These are phyloP conservation scores for Phaeoacremonium minimum DNA, from an alignment of 2,329 filamentous ascomycete species.

Conservation along the genomic window DNA sequence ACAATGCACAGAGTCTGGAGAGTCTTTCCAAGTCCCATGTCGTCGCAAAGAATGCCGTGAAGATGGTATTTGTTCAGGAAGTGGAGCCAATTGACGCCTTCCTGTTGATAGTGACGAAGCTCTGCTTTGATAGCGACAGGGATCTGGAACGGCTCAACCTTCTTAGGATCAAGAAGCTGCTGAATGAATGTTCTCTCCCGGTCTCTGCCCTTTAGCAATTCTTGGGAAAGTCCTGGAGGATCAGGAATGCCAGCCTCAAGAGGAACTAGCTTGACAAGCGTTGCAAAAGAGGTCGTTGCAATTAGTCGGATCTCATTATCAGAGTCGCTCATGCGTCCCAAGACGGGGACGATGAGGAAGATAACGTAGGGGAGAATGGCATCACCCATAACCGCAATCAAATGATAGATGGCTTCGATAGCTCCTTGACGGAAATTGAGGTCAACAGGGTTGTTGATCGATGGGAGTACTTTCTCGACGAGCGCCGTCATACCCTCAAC, in stretches of 20 bases:
- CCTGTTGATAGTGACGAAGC: conserved; percentile 94
- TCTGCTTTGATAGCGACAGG: conserved; percentile 97
- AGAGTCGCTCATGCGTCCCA: conserved; percentile 97
- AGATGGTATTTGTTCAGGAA: conserved; percentile 98
- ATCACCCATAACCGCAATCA: conserved; percentile 98
- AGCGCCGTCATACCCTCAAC: conserved; percentile 94
- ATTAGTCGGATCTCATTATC: conserved; percentile 93
- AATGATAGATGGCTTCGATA: conserved; percentile 91
- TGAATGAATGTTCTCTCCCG: conserved; percentile 94
- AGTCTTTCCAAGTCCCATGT: conserved; percentile 98
- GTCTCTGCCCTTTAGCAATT: conserved; percentile 84
- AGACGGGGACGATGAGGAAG: conserved; percentile 94
- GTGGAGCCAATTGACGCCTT: conserved; percentile 97
- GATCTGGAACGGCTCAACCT: conserved; percentile 89
- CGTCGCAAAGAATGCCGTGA: conserved; percentile 96
- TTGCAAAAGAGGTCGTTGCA: conserved; percentile 94
- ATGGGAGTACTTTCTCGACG: conserved; percentile 87
- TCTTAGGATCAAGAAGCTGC: conserved; percentile 93
- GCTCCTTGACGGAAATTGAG: conserved; percentile 87
- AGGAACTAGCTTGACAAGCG: conserved; percentile 92
- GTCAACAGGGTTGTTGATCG: conserved; percentile 86
- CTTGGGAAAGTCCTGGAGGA: conserved; percentile 84
- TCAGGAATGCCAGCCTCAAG: conserved; percentile 97
- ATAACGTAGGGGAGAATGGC: conserved; percentile 95
- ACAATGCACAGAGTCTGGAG: conserved; percentile 97